Base-by-base conservation (phyloP, 2,329 filamentous ascomycete species). In the Xylaria sp. region DNA sequence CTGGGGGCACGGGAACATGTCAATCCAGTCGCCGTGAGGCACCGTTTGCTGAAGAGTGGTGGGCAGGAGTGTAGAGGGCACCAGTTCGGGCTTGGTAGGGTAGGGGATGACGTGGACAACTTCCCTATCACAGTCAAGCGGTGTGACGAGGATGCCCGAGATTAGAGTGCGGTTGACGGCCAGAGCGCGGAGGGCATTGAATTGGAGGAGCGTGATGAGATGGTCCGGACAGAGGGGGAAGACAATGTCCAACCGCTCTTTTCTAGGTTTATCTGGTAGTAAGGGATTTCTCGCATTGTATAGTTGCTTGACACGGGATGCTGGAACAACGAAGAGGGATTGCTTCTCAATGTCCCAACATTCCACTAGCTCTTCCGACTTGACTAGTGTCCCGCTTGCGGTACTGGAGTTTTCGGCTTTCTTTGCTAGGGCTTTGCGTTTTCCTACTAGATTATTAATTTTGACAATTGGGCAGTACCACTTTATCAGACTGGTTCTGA, bases 191-290 rank as follows among this genome's bases (percentile, higher is more conserved):
- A 79, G 71, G 62, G 72, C 72, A 65, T 80, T 79, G 67, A 69
- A 77, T 65, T 79, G 77, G 35, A 78, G 71, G 49, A 79, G 75
- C n/a, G 73, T 76, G 64, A 79, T 78, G 51, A 80, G 75, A 58
- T 79, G 76, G 66, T 79, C 77, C 56, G 75, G 66, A 51, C 63
- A 75, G 49, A 79, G 77, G 23, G 77, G 77, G 64, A 79, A 78
- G 53, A 75, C 17, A 58, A 76, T 62, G 11, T 66, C 66, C 15
- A 61, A 58, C 41, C 69, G 63, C 55, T 59, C 49, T 55, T 66
- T 70, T 65, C 48, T 67, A 54, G 60, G 11, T 55, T 65, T 71
- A 43, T 65, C 33, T 58, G 67, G 66, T 17, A 77, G 58, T 61
- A 77, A 65, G 40, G 73, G 72, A 23, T 62, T 67, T 69, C 60